Evolutionary conservation across 805 yeast species (phyloP).

Genomic region (Metschnikowia colocasiae): DNA sequence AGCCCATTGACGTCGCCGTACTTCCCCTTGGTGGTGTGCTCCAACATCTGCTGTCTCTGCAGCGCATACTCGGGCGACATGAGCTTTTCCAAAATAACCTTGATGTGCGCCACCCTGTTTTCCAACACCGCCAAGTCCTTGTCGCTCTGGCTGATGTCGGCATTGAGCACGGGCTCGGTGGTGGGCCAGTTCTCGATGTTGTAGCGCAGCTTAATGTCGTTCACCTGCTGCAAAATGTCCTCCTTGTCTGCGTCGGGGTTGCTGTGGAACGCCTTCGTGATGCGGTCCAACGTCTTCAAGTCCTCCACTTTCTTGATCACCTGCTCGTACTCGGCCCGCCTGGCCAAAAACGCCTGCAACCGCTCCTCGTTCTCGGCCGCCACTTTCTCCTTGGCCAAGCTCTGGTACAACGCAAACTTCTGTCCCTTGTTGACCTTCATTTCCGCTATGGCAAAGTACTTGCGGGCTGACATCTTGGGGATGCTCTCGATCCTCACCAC

Average conservation of each 20-base stretch:
- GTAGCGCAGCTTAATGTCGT: constrained; percentile 36
- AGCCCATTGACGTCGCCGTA: constrained; percentile 29
- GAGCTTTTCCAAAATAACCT: constrained; percentile 35
- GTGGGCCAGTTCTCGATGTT: constrained; percentile 40
- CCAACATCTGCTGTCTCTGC: constrained; percentile 24
- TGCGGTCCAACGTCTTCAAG: constrained; percentile 33
- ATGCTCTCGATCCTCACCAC: constrained; percentile 88
- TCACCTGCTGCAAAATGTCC: constrained; percentile 28
- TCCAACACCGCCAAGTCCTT: constrained; percentile 28
- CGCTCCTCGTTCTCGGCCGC: constrained; percentile 59
- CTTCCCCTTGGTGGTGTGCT: constrained; percentile 22
- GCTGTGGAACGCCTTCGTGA: constrained; percentile 25
- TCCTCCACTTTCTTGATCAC: constrained; percentile 36
- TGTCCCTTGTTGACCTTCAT: constrained; percentile 87
- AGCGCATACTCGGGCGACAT: constrained; percentile 27
- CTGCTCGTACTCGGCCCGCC: constrained; percentile 28
- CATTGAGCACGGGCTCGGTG: constrained; percentile 35
- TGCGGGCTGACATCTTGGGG: constrained; percentile 77
- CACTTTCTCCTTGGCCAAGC: constrained; percentile 66
- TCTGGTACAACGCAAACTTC: constrained; percentile 77
- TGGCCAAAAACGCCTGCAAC: constrained; percentile 50
- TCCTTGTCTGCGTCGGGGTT: constrained; percentile 23
- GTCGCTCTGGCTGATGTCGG: constrained; percentile 27
- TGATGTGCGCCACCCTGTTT: constrained; percentile 31
- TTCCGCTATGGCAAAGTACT: constrained; percentile 89